A percentile compares a stretch with the other conserved stretches of the same genome.
These are phyloP conservation scores for Lepidium africanum DNA, from an alignment of 345 rosid species.

Conservation along the genomic window DNA sequence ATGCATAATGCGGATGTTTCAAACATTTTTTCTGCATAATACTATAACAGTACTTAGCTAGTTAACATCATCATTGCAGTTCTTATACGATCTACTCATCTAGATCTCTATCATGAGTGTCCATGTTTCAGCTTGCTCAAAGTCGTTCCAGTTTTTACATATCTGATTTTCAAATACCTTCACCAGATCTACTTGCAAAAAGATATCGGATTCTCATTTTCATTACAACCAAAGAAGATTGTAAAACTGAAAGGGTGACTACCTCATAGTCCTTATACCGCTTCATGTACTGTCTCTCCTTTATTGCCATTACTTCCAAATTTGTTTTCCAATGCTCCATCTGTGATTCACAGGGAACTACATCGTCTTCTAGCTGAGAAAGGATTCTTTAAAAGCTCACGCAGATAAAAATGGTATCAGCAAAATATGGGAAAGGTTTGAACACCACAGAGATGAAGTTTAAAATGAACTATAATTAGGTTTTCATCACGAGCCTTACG, in stretches of 20 bases:
- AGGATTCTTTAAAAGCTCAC: constrained; percentile 48
- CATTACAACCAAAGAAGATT: not conserved
- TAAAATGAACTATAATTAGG: not conserved
- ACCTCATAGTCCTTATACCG: constrained; percentile 88
- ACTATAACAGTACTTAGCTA: not conserved
- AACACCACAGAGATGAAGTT: not conserved
- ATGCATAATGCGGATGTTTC: not conserved
- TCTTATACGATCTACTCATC: not conserved
- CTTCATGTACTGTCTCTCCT: constrained; percentile 77
- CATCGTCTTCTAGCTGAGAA: constrained; percentile 84
- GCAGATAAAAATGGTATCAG: not conserved
- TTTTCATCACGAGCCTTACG: constrained; percentile 33
- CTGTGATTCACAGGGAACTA: constrained; percentile 29
- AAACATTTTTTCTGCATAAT: not conserved
- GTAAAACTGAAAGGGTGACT: constrained; percentile 3
- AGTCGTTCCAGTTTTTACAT: not conserved
- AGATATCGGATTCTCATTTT: not conserved
- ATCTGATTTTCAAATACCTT: not conserved
- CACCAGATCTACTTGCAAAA: not conserved
- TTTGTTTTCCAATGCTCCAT: constrained; percentile 26
- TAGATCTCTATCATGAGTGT: not conserved
- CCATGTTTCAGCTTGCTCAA: not conserved
- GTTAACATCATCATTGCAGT: not conserved
- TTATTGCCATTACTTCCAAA: constrained; percentile 81
- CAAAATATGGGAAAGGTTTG: not conserved